Evolutionary conservation across 306 rosid species (phyloP).

Genomic region (Castanospermum australe): DNA sequence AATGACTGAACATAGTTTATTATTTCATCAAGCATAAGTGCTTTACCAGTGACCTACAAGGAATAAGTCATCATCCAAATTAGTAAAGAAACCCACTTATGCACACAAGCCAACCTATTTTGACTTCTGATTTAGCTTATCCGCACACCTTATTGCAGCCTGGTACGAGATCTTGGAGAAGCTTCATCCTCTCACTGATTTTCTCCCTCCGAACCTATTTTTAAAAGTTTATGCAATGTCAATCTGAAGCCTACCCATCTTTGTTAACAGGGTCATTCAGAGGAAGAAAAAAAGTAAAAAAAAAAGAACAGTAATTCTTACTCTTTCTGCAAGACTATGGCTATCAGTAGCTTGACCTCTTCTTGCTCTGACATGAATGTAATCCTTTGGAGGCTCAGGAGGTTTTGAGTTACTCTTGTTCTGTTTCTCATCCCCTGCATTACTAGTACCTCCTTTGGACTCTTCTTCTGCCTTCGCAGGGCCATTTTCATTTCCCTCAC

Average conservation of each 20-base stretch:
- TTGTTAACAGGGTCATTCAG: neutral
- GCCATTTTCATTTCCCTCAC: constrained; percentile 45
- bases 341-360: constrained; percentile 99
- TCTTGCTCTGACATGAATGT: constrained; percentile 97
- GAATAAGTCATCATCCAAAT: constrained; percentile 6
- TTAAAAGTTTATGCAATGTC: constrained; percentile 32
- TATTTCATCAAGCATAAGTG: constrained; percentile 95
- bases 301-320: constrained; percentile 29
- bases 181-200: constrained; percentile 95
- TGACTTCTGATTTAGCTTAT: neutral
- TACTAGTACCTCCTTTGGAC: constrained; percentile 34
- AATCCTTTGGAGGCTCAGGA: constrained; percentile 84
- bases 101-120: neutral
- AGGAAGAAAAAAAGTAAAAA: neutral
- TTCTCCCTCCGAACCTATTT: constrained; percentile 92
- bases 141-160: constrained; percentile 85
- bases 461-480: constrained; percentile 58
- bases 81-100: constrained; percentile 32
- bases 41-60: constrained; percentile 90
- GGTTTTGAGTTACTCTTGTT: constrained; percentile 57
- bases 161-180: constrained; percentile 97
- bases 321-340: constrained; percentile 99
- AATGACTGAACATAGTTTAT: constrained; percentile 97
- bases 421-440: constrained; percentile 52
- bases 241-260: constrained; percentile 6